These are phyloP conservation scores for Mortierella polycephala DNA, from an alignment of 371 early-diverging fungal species.

Conservation along the genomic window DNA sequence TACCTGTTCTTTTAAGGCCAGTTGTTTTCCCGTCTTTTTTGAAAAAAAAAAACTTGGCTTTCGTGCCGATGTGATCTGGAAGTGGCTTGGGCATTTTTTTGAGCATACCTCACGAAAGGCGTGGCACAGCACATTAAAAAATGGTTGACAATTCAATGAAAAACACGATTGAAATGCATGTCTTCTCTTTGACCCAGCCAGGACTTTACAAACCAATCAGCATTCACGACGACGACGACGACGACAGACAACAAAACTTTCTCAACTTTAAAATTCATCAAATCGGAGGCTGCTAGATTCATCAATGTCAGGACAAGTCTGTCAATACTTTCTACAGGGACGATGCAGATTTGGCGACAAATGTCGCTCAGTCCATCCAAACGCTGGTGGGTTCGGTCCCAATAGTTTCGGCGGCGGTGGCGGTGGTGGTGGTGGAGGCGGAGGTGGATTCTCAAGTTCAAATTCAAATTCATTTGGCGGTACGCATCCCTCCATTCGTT, in stretches of 20 bases:
- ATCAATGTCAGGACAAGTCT: constrained; percentile 44
- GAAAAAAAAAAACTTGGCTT: neutral
- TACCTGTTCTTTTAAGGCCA: constrained; percentile 59
- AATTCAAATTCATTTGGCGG: neutral
- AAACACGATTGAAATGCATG: too few relatives aligned
- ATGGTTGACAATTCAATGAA: too few relatives aligned
- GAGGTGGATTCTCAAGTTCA: constrained; percentile 31
- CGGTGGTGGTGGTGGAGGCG: constrained; percentile 33
- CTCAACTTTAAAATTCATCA: too few relatives aligned
- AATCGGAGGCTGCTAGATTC: neutral
- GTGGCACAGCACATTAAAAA: too few relatives aligned
- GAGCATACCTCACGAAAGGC: neutral
- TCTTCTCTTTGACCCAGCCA: too few relatives aligned
- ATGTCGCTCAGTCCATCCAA: constrained; percentile 60
- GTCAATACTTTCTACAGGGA: constrained; percentile 62
- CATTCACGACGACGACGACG: too few relatives aligned
- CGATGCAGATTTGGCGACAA: constrained; percentile 59
- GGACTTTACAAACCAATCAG: too few relatives aligned
- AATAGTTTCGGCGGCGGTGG: constrained; percentile 29
- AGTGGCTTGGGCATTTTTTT: neutral
- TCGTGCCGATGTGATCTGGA: neutral
- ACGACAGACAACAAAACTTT: too few relatives aligned
- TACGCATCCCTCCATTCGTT: too few relatives aligned
- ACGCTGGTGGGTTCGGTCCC: constrained; percentile 24
- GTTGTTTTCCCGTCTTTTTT: neutral